These are phyloP conservation scores for Aspergillus candidus DNA, from an alignment of 2,329 filamentous ascomycete species.

Conservation along the genomic window DNA sequence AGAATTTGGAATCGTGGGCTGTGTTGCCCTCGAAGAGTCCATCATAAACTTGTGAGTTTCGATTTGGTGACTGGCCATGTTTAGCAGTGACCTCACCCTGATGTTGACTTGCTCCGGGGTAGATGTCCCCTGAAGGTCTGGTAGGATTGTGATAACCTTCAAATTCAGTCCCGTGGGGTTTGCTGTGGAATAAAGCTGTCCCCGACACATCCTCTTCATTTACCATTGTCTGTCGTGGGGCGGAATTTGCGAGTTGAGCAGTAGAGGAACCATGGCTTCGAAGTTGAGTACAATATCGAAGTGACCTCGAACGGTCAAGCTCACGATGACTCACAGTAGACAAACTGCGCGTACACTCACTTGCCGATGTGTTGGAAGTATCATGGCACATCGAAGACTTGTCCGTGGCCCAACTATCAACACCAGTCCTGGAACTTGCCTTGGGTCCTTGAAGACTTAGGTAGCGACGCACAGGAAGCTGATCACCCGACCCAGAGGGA, in stretches of 20 bases:
- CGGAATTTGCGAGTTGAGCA: not conserved
- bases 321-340: conserved; percentile 6
- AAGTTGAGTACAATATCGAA: conserved; percentile 12
- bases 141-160: no score
- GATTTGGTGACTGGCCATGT: no score
- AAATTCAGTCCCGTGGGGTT: no score
- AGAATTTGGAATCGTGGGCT: no score
- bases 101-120: no score
- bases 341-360: conserved; percentile 8
- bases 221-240: not conserved
- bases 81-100: no score
- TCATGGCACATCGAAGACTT: conserved; percentile 13
- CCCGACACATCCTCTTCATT: not conserved
- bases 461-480: conserved; percentile 13
- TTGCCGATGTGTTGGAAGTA: not conserved
- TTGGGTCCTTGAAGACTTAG: conserved; percentile 15
- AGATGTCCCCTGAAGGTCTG: no score
- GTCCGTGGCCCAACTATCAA: conserved; percentile 7
- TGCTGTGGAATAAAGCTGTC: not conserved
- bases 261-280: conserved; percentile 6
- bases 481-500: conserved; percentile 1
- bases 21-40: no score
- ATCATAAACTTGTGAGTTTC: no score
- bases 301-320: conserved; percentile 1
- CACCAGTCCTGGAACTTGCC: conserved; percentile 10